phyloP scores from a whole-genome alignment of 192 early-diverging fungal genomes.

The Entophlyctis luteolus region DNA sequence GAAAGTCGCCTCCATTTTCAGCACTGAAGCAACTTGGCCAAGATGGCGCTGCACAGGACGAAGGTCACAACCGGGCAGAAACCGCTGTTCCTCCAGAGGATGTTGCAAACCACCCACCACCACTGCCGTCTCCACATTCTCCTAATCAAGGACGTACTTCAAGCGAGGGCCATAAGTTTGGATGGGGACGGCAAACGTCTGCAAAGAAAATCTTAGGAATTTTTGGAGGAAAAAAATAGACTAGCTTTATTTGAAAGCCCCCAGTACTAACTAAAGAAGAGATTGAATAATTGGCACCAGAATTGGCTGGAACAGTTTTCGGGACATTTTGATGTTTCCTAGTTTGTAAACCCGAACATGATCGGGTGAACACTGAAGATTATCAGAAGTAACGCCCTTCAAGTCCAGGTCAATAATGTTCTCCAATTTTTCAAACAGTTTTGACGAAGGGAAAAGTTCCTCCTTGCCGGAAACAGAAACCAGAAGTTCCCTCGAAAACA shows the following conservation, averaged over 20 bases:
- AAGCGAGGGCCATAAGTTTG: too few species aligned
- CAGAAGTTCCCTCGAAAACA: conserved; percentile 61
- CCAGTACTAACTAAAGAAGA: conserved; percentile 3
- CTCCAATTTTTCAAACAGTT: conserved; percentile 33
- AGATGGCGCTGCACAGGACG: neutral
- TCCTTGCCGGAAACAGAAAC: neutral
- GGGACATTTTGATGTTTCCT: conserved; percentile 46
- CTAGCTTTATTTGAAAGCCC: neutral
- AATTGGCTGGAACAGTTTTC: conserved; percentile 63
- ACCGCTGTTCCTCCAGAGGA: conserved; percentile 21
- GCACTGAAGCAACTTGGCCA: neutral
- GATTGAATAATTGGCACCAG: conserved; percentile 64
- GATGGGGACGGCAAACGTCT: too few species aligned
- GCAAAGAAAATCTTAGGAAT: too few species aligned
- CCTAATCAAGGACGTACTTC: too few species aligned
- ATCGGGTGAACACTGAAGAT: neutral
- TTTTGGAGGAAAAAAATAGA: too few species aligned
- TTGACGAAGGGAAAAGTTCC: neutral
- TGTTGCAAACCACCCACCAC: too few species aligned
- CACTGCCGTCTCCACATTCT: too few species aligned
- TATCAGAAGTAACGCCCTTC: neutral
- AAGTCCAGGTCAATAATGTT: neutral
- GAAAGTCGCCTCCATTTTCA: neutral
- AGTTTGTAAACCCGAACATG: conserved; percentile 43
- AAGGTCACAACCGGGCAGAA: neutral